Conservation (phyloP, 352 stramenopile species). For the Globisporangium spiculum region DNA sequence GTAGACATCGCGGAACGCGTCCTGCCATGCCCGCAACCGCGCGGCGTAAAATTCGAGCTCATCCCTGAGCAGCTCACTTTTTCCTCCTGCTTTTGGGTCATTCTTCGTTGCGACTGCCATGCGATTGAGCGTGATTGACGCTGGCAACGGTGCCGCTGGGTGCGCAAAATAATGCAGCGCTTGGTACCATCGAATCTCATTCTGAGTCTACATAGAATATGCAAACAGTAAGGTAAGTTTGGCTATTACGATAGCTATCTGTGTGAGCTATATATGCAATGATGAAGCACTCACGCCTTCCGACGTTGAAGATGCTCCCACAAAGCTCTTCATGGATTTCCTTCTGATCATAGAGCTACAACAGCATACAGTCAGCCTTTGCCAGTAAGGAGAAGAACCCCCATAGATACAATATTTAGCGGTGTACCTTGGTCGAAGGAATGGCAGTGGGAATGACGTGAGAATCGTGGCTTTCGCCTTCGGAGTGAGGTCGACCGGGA, state of each 20-base stretch:
- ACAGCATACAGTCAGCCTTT: background rate
- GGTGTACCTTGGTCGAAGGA: constrained; percentile 49
- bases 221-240: background rate
- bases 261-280: no score
- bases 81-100: constrained; percentile 22
- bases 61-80: constrained; percentile 38
- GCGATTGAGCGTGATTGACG: constrained; percentile 47
- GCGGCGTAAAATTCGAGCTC: constrained; percentile 61
- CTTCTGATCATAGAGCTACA: constrained; percentile 36
- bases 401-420: background rate
- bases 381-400: background rate
- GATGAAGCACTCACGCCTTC: no score
- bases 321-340: constrained; percentile 32
- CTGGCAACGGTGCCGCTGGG: constrained; percentile 46
- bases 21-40: constrained; percentile 60
- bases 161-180: constrained; percentile 70
- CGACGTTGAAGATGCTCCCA: background rate
- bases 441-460: constrained; percentile 63
- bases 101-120: constrained; percentile 25
- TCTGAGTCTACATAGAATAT: background rate
- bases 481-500: constrained; percentile 60
- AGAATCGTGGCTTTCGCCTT: constrained; percentile 61
- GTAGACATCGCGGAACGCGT: constrained; percentile 67
- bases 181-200: constrained; percentile 56
- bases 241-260: background rate